These are phyloP conservation scores for Saccharomycopsis sp. DNA, from an alignment of 805 yeast species.

Conservation along the genomic window DNA sequence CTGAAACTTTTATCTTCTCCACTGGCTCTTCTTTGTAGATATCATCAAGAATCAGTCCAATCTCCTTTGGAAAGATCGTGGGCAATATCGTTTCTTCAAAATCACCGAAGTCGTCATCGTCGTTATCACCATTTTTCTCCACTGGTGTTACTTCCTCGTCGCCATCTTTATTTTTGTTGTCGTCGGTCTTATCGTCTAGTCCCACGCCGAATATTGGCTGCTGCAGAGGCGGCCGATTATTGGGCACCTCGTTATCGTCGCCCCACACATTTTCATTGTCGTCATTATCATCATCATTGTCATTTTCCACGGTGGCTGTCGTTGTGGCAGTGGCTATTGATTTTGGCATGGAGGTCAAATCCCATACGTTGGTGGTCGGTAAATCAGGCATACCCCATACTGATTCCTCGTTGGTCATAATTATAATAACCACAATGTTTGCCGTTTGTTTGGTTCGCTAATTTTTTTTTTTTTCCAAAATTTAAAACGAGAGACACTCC, in stretches of 20 bases:
- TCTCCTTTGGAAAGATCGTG: not conserved
- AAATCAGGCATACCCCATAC: not conserved
- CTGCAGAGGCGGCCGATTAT: not conserved
- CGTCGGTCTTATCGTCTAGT: not conserved
- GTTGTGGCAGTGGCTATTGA: not conserved
- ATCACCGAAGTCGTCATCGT: conserved; percentile 17
- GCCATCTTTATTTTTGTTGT: not conserved
- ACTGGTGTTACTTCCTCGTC: not conserved
- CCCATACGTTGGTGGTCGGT: not conserved
- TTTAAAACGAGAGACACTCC: no score
- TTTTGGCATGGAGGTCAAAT: not conserved
- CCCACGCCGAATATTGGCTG: not conserved
- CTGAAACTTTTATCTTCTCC: not conserved
- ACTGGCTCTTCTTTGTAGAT: not conserved
- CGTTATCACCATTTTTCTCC: not conserved
- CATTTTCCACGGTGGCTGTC: not conserved
- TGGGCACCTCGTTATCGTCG: not conserved
- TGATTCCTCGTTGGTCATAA: not conserved
- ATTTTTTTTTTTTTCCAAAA: no score
- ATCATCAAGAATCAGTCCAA: not conserved
- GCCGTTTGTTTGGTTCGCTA: no score
- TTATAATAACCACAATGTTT: no score
- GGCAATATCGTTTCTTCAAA: conserved; percentile 10
- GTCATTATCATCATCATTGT: not conserved
- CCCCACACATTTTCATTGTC: conserved; percentile 3